These are phyloP conservation scores for Crithidia bombi DNA, from an alignment of 208 protist species.

Conservation along the genomic window DNA sequence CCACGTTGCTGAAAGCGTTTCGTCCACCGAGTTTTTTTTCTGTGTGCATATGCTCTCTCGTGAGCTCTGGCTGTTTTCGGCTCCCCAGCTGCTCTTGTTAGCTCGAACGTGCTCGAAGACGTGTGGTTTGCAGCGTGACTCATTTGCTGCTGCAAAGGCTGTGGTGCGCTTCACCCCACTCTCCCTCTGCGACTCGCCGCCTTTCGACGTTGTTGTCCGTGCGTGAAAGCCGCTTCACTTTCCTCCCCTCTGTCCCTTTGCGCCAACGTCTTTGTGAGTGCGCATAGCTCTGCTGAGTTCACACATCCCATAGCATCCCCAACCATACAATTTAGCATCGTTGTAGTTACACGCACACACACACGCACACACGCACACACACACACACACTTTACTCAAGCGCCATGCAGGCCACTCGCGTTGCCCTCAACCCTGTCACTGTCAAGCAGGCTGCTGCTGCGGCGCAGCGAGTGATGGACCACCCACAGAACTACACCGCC, in stretches of 20 bases:
- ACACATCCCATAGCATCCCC: no score
- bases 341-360: neutral
- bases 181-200: neutral
- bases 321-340: no score
- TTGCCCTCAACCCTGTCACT: constrained; percentile 27
- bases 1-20: no score
- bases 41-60: no score
- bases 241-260: neutral
- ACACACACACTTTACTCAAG: neutral
- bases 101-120: no score
- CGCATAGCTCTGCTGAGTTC: neutral
- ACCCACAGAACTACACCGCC: constrained; percentile 50
- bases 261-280: neutral
- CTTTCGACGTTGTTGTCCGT: neutral
- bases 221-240: neutral
- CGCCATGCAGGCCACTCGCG: constrained; percentile 29
- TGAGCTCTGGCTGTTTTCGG: neutral
- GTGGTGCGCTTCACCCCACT: neutral
- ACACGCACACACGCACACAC: neutral
- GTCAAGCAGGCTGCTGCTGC: constrained; percentile 34
- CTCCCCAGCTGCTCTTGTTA: neutral
- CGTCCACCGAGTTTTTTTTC: no score
- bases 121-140: no score
- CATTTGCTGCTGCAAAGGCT: neutral
- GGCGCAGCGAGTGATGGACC: constrained; percentile 45